Evolutionary conservation across 2,329 filamentous ascomycete species (phyloP), one percentile per base, ranked within the genome.

Genomic region (Epichloe baconii): DNA sequence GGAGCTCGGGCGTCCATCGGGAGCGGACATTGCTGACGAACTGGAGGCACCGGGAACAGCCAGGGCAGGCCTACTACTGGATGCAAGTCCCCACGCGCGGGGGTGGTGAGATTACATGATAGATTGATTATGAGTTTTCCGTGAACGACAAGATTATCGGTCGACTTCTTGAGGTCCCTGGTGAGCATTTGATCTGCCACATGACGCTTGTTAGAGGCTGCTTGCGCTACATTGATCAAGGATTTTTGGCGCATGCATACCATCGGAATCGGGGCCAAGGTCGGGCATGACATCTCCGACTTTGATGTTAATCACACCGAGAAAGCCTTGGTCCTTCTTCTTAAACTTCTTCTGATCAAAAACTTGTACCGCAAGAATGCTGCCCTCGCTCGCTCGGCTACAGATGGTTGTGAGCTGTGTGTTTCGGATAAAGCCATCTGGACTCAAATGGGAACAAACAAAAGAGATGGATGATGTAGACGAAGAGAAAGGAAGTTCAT

Each of bases 341-440:
- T 98, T 98, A 74, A 98, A 98, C 73, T 98, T 98, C 76, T 96
- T 96, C 71, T 98, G 93, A 70, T 98, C 93, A 66, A 98, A 98
- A 51, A 98, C 95, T 66, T 98, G 93, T 45, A 98, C 90, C 7
- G 93, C 93, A 46, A 98, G 77, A 63, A 98, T 96, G 68, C 90
- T 95, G 63, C 95, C 91, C 67, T 98, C 93, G 55, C 85, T 93
- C 54, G 88, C 91, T 66, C 80, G 80, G 75, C 93, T 97, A 66
- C 53, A 43, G 37, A 21, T 44, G 6, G 36, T 38, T 15, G 48
- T 53, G 35, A 48, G 48, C 17, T 34, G 31, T 40, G n/a, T 21
- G 35, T 40, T 45, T 15, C 6, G 26, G 44, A 23, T 21, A 3
- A 41, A 40, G 26, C 26, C 8, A 23, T 42, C 34, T n/a, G n/a